These are phyloP conservation scores for Russula ochroleuca DNA, from an alignment of 768 basidiomycete species.

Conservation along the genomic window DNA sequence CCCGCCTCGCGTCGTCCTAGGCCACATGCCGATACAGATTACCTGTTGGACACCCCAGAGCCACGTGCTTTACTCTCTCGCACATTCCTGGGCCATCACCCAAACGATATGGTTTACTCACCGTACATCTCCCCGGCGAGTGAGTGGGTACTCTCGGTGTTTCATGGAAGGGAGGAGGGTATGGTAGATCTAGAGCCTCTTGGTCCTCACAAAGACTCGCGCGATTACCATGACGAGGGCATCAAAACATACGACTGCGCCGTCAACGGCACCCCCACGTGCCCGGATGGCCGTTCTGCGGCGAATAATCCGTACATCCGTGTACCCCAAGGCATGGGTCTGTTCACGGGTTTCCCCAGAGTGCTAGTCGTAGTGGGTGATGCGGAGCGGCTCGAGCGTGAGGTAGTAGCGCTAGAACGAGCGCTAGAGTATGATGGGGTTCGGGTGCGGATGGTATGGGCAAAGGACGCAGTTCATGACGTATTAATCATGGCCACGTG, in stretches of 20 bases:
- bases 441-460: conserved; percentile 28
- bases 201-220: conserved; percentile 27
- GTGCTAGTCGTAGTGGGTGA: conserved; percentile 47
- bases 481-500: conserved; percentile 25
- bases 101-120: conserved; percentile 35
- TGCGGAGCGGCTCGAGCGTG: conserved; percentile 48
- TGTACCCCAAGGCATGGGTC: conserved; percentile 36
- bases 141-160: conserved; percentile 34
- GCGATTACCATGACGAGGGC: conserved; percentile 28
- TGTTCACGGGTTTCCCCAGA: conserved; percentile 47
- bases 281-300: conserved; percentile 17
- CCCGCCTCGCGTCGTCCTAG: conserved; percentile 48
- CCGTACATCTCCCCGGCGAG: conserved; percentile 37
- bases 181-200: conserved; percentile 33
- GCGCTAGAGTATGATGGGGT: conserved; percentile 27
- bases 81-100: conserved; percentile 47
- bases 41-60: conserved; percentile 51
- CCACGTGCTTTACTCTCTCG: conserved; percentile 49
- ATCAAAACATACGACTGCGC: conserved; percentile 33
- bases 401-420: conserved; percentile 36
- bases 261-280: conserved; percentile 2
- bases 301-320: conserved; percentile 31
- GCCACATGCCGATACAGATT: conserved; percentile 47
- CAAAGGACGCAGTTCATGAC: conserved; percentile 27
- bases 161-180: conserved; percentile 33